Evolutionary conservation across 2,329 filamentous ascomycete species (phyloP).

Genomic region (Penicillium sp.): DNA sequence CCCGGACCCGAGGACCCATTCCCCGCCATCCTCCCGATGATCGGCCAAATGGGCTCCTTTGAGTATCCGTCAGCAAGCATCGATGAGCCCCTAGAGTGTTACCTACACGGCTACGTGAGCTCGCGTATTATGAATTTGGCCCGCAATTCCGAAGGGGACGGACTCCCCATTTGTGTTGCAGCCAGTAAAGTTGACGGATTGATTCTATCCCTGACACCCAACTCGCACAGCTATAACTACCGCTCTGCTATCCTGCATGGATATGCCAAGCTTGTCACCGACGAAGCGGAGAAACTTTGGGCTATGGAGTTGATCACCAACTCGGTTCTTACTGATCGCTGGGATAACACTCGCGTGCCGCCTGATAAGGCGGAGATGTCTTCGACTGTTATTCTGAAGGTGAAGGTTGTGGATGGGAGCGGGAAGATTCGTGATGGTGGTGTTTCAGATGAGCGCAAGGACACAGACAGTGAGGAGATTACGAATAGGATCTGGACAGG

Average conservation of each 20-base stretch:
- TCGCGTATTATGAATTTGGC: conserved; percentile 71
- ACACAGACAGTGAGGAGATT: conserved; percentile 49
- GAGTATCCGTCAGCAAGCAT: conserved; percentile 58
- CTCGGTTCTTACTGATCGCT: conserved; percentile 66
- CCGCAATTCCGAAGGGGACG: conserved; percentile 44
- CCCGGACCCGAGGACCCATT: conserved; percentile 62
- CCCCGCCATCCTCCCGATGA: conserved; percentile 78
- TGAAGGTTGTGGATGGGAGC: conserved; percentile 68
- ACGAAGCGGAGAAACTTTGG: conserved; percentile 68
- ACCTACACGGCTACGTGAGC: conserved; percentile 82
- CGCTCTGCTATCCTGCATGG: conserved; percentile 77
- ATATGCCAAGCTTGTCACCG: conserved; percentile 65
- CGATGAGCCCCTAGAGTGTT: conserved; percentile 68
- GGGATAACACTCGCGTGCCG: conserved; percentile 66
- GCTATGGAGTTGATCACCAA: conserved; percentile 79
- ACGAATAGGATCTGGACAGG: conserved; percentile 57
- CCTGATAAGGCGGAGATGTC: conserved; percentile 72
- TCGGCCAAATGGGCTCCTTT: conserved; percentile 77
- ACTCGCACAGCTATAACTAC: conserved; percentile 83
- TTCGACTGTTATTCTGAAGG: conserved; percentile 68
- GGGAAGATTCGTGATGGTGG: conserved; percentile 70
- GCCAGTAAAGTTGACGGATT: conserved; percentile 76
- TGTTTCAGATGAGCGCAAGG: conserved; percentile 61
- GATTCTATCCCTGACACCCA: conserved; percentile 74
- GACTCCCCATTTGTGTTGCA: conserved; percentile 69